Evolutionary conservation across 2,329 filamentous ascomycete species (phyloP), one percentile per base, ranked within the genome.

Genomic region (Ophiostoma ips): DNA sequence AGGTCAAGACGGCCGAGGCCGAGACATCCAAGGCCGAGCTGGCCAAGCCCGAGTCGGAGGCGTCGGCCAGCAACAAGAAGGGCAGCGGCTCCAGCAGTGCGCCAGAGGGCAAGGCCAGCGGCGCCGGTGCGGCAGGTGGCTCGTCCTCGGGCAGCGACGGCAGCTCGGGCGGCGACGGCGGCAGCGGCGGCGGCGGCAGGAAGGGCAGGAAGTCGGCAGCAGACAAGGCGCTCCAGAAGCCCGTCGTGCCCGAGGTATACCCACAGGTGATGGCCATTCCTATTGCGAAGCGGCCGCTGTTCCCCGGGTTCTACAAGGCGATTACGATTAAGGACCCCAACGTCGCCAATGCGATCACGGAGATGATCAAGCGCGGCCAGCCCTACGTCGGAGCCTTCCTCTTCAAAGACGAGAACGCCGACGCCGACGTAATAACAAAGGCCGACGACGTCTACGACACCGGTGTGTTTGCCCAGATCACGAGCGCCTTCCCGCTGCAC

Each of bases 271-370:
- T 98, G 76, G 90, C 90, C 2, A 94, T 98, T 50, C 92, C 92
- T 8, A 95, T 98, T 60, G 85, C 87, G 28, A 88, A 94, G 64
- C 77, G 92, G 49, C 92, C 92, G 11, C 71, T 98, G 12, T 98
- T 96, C 67, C 92, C 92, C 1, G 92, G 92, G 1, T 98, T 96
- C 67, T 98, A 98, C 71, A 98, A 98, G 68, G 90, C 92, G 10
- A 92, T 98, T 58, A 98, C 90, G 3, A 94, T 98, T 58, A 83
- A 87, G 62, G 88, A 98, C 61, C 86, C 85, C 16, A 85, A 92
- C 58, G 92, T 98, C 34, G 84, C 89, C 13, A 81, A 82, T 36
- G 92, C 92, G 19, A 94, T 98, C 57, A 84, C 89, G 52, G 94
- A 98, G 63, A 92, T 95, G 75, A 87, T 96, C 64, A 95, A 94